A percentile compares a stretch with the other conserved stretches of the same genome.
phyloP scores from a whole-genome alignment of 768 basidiomycete genomes.

The Psilocybe azurescens region DNA sequence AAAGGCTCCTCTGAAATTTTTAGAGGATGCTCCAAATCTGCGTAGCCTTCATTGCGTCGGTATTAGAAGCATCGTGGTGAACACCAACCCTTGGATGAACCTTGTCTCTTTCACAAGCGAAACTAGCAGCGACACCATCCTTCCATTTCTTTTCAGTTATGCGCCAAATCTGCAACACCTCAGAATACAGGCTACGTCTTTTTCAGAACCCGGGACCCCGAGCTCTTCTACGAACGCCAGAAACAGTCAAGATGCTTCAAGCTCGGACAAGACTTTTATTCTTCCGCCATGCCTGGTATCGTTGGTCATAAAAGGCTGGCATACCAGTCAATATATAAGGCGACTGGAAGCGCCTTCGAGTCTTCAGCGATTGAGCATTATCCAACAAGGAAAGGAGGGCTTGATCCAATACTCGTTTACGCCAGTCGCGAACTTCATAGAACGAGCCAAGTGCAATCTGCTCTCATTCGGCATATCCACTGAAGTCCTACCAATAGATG shows the following conservation, averaged over 20 bases:
- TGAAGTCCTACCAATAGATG: not conserved
- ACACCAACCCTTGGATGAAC: not conserved
- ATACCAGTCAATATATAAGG: not conserved
- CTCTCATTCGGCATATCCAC: conserved; percentile 4
- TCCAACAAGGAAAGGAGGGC: not conserved
- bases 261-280: not conserved
- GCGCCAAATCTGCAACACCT: not conserved
- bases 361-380: conserved; percentile 3
- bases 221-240: not conserved
- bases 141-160: not conserved
- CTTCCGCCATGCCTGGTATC: not conserved
- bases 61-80: not conserved
- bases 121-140: no score
- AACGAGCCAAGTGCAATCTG: not conserved
- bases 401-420: not conserved
- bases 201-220: not conserved
- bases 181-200: not conserved
- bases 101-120: not conserved
- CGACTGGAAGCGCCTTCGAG: not conserved
- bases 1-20: not conserved
- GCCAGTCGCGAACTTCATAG: not conserved
- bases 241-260: not conserved
- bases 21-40: conserved; percentile 4
- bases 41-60: not conserved
- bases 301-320: not conserved